Conservation (phyloP, 2,329 filamentous ascomycete genomes). For the Sodiomyces alkalinus region DNA sequence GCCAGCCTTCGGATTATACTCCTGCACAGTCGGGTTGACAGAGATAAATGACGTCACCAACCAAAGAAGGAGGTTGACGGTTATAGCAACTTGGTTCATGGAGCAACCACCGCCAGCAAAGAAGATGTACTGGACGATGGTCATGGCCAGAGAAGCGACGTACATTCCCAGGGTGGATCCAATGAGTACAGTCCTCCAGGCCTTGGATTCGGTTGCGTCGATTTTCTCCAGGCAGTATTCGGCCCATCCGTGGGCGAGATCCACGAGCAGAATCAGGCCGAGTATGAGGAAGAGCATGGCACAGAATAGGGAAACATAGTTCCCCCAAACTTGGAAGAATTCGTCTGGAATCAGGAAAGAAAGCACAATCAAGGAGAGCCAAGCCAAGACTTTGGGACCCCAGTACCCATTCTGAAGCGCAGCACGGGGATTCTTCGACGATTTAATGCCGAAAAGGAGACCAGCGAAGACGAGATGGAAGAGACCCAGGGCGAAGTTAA, state of each 20-base stretch:
- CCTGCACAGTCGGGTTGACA: constrained; percentile 79
- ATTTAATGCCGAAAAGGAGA: constrained; percentile 72
- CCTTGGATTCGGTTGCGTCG: constrained; percentile 67
- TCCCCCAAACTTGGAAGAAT: constrained; percentile 93
- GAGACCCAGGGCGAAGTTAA: constrained; percentile 91
- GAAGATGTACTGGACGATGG: constrained; percentile 92
- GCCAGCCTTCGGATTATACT: constrained; percentile 82
- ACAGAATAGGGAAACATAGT: constrained; percentile 76
- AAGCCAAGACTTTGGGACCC: constrained; percentile 88
- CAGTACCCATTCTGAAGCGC: constrained; percentile 95
- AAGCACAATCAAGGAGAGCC: constrained; percentile 73
- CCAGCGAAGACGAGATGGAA: constrained; percentile 82
- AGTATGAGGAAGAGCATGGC: constrained; percentile 90
- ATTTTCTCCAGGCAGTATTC: constrained; percentile 93
- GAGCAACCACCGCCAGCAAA: constrained; percentile 69
- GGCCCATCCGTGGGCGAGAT: constrained; percentile 92
- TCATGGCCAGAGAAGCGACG: constrained; percentile 79
- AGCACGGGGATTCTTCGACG: constrained; percentile 75
- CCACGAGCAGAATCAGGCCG: constrained; percentile 81
- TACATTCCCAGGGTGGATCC: constrained; percentile 94
- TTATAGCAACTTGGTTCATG: constrained; percentile 96
- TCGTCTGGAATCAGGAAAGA: constrained; percentile 91
- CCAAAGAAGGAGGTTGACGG: constrained; percentile 79
- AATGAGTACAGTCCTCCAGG: constrained; percentile 79
- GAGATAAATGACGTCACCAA: constrained; percentile 69